Conservation (phyloP, 2,329 filamentous ascomycete genomes). For the Fusarium zealandicum region DNA sequence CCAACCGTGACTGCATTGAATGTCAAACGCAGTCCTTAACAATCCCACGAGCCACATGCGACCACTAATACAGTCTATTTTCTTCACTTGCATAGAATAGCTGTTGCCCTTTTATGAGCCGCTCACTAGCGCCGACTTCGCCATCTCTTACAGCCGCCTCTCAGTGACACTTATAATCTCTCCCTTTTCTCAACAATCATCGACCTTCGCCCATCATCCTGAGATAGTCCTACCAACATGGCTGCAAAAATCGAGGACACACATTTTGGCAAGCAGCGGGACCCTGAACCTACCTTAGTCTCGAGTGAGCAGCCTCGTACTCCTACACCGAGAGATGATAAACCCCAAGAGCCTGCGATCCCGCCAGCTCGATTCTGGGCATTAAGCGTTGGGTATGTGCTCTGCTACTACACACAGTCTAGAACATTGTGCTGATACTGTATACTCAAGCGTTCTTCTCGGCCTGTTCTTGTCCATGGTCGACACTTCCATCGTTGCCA, state of each 20-base stretch:
- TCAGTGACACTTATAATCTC: neutral
- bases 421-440: neutral
- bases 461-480: slow-evolving; percentile 65
- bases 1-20: neutral
- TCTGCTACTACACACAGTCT: neutral
- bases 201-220: neutral
- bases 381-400: slow-evolving; percentile 45
- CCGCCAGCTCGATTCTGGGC: slow-evolving; percentile 46
- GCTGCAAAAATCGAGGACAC: neutral
- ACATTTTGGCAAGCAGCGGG: neutral
- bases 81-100: neutral
- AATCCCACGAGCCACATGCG: neutral
- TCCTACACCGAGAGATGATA: neutral
- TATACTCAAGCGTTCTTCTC: slow-evolving; percentile 51
- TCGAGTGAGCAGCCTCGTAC: neutral
- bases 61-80: neutral
- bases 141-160: neutral
- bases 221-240: neutral
- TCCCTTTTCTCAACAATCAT: neutral
- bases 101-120: neutral
- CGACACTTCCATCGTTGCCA: slow-evolving; percentile 68
- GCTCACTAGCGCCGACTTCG: neutral
- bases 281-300: neutral
- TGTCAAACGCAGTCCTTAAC: neutral
- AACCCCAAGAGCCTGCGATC: slow-evolving; percentile 27